A percentile compares a stretch with the other conserved stretches of the same genome.
Conservation (phyloP, 176 grass and related monocot species). For the Hyparrhenia diplandra region DNA sequence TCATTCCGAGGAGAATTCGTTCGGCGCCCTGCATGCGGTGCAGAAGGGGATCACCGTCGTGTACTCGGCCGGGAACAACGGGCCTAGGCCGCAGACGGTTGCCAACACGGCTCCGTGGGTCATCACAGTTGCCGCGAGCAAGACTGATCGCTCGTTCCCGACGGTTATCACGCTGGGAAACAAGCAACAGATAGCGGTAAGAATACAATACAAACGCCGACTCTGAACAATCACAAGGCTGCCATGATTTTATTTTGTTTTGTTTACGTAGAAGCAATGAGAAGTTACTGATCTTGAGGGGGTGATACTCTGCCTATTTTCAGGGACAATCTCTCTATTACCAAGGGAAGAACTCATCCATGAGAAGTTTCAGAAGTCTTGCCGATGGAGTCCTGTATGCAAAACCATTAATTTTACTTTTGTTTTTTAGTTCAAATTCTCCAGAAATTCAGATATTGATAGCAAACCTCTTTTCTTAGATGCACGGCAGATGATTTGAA, state of each 20-base stretch:
- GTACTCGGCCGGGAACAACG: not conserved
- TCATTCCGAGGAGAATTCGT: not conserved
- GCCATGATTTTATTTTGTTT: too few species aligned
- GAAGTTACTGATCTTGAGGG: not conserved
- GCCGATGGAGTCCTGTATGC: not conserved
- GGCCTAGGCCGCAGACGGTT: not conserved
- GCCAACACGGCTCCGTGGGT: not conserved
- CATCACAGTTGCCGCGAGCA: not conserved
- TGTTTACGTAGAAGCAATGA: too few species aligned
- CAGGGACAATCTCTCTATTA: conserved; percentile 31
- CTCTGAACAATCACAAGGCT: not conserved
- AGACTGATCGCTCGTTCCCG: conserved; percentile 18
- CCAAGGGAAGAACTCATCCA: not conserved
- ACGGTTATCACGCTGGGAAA: conserved; percentile 24
- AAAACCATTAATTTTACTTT: too few species aligned
- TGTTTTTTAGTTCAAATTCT: too few species aligned
- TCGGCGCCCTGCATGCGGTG: conserved; percentile 19
- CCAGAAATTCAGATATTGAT: too few species aligned
- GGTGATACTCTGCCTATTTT: not conserved
- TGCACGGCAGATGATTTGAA: too few species aligned
- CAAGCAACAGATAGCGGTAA: conserved; percentile 14
- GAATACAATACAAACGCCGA: not conserved
- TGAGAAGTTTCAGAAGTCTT: not conserved
- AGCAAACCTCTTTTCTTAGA: too few species aligned
- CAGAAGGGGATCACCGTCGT: conserved; percentile 33